Conservation (phyloP, 208 protist species). For the Acanthamoeba divionensis region DNA sequence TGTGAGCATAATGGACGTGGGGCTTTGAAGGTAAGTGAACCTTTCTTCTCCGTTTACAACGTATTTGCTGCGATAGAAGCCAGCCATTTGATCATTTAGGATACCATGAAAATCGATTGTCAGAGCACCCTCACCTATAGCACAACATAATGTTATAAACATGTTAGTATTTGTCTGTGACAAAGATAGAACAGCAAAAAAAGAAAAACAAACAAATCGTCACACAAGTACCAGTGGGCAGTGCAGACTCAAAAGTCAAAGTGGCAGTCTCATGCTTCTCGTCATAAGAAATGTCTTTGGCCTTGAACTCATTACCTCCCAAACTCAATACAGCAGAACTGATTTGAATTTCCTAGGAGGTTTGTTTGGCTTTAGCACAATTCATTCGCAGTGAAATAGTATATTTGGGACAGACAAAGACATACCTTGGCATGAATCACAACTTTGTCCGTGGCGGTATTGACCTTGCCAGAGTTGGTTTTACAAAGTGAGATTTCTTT, state of each 20-base stretch:
- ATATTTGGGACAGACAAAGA: not conserved
- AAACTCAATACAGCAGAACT: not conserved
- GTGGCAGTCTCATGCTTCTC: constrained; percentile 21
- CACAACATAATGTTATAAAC: not conserved
- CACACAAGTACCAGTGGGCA: not conserved
- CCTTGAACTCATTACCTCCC: not conserved
- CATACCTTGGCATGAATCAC: constrained; percentile 14
- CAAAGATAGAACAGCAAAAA: not conserved
- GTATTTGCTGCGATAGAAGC: constrained; percentile 86
- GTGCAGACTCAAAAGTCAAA: not conserved
- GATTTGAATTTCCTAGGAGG: not conserved
- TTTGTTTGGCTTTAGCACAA: not conserved
- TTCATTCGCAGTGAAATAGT: not conserved
- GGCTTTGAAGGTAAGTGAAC: not conserved
- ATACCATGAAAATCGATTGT: constrained; percentile 82
- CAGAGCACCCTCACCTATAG: constrained; percentile 55
- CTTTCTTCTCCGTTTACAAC: not conserved
- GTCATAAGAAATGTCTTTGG: not conserved
- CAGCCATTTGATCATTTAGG: constrained; percentile 88
- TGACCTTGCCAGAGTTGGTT: not conserved
- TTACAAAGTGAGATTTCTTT: not conserved
- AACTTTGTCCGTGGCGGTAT: not conserved
- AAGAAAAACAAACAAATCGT: not conserved
- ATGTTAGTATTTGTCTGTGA: not conserved
- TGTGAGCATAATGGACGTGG: not conserved